Base-by-base conservation (phyloP, 108 stramenopile species). In the Pinguiococcus pyrenoidosus region DNA sequence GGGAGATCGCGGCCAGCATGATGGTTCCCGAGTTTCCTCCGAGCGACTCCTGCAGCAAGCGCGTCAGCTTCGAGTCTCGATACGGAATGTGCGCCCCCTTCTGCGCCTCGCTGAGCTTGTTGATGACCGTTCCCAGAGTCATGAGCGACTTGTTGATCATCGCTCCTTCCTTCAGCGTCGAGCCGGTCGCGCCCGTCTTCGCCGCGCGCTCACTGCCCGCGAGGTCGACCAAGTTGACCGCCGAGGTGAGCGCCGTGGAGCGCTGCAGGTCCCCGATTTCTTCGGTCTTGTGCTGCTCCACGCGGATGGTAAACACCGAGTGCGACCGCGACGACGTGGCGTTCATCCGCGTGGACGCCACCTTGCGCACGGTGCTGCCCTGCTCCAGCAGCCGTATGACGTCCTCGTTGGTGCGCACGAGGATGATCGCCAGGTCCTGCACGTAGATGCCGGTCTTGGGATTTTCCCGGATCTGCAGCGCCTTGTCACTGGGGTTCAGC, bases 401-500 rank as follows among this genome's bases (percentile, higher is more conserved):
- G 24, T 66, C 65, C 3, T 21, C 36, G 14, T 53, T 46, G 21
- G 18, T 60, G 44, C 29, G 9, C 18, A 39, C 38, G 18, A 39
- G 17, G 4, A 33, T 32, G 9, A 32, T 50, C 51, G 51, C 50
- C 30, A 61, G 32, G 5, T 55, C 68, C 38, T 92, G 79, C 18
- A 99, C 93, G 64, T 86, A 99, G 13, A 96, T 90, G 36, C 97
- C 97, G 17, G 76, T 62, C 6, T 77, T 71, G 21, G 88, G 88
- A 65, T 94, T 87, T 68, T 99, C 92, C 3, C 92, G 68, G 32
- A 99, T 77, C 37, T 74, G 49, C 32, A 78, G 49, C 27, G 68
- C 32, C 45, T 66, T 72, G 24, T 73, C 71, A 37, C 45, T 55
- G 3, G 75, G 75, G 56, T 74, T 76, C 32, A 99, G 71, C 42